Evolutionary conservation across 2,329 filamentous ascomycete species (phyloP), one percentile per base, ranked within the genome.

Genomic region (Aspergillus glaucus): DNA sequence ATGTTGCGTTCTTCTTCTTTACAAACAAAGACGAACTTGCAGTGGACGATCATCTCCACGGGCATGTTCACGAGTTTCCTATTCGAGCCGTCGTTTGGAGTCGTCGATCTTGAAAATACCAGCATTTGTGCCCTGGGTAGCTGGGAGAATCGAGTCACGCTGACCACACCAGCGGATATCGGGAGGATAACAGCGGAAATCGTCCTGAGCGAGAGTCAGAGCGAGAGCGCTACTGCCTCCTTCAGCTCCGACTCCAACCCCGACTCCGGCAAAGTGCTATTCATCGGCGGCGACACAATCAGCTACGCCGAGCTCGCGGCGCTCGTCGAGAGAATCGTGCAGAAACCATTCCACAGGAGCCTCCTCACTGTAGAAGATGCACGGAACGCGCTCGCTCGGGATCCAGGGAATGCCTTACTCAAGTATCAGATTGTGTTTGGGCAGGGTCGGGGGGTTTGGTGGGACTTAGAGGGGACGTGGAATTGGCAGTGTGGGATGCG

Each of bases 61-160:
- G 85, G 85, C 0, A 71, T 88, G 52, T 88, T 88, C 57, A 85
- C 80, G 69, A 84, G 79, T 55, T 88, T 88, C 58, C 58, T 88
- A 15, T 87, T 88, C 57, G 74, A 82, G 50, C 60, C 68, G 1
- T 75, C 64, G 2, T 88, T 86, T 66, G 84, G 83, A 0, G 74
- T 86, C 4, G 80, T 88, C 0, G 77, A 82, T 56, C 52, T 77
- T 0, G 48, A 56, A 1, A 34, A 53, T 4, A 49, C 12, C 71
- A 41, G 59, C 1, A 72, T 82, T 1, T 70, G 77, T 8, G 83
- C 76, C 0, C 65, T 88, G 10, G 79, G 82, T 0, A 66, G 74
- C 28, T 87, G 82, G 83, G 77, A 80, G 7, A 83, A 79, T 50
- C 62, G 64, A 34, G 75, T 88, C 37, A 86, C 82, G 0, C 69